Percentiles rank a stretch among this genome's conserved stretches.
Conservation (phyloP, 345 rosid species). For the Toxicodendron radicans region DNA sequence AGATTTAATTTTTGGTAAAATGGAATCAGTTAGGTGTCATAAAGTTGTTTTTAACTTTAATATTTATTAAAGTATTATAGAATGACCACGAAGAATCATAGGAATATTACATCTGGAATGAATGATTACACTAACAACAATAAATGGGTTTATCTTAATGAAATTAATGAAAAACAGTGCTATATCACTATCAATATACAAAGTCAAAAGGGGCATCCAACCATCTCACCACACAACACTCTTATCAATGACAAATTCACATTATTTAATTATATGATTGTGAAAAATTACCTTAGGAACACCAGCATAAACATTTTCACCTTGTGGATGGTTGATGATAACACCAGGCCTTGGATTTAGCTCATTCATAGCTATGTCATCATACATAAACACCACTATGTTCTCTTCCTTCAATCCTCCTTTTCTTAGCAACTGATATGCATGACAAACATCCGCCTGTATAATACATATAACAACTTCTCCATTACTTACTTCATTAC, state of each 20-base stretch:
- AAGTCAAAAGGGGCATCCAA: conserved; percentile 9
- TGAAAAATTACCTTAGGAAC: conserved; percentile 69
- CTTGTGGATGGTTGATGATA: conserved; percentile 85
- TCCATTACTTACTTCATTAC: background rate
- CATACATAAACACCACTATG: conserved; percentile 88
- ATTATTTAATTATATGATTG: background rate
- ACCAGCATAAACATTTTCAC: conserved; percentile 74
- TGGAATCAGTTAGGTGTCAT: background rate
- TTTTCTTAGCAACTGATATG: conserved; percentile 80
- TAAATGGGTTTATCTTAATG: too few species aligned
- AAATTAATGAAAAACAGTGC: conserved; percentile 1
- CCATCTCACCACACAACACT: conserved; percentile 5
- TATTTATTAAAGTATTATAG: background rate
- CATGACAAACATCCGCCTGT: conserved; percentile 96
- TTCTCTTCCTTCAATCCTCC: conserved; percentile 91
- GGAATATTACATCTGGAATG: background rate
- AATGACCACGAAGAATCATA: background rate
- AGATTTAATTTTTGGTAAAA: background rate
- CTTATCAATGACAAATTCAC: background rate
- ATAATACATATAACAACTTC: background rate
- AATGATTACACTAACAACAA: too few species aligned
- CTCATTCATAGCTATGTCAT: conserved; percentile 68
- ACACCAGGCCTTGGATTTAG: conserved; percentile 81
- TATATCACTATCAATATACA: conserved; percentile 7
- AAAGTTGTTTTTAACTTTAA: background rate